phyloP scores from a whole-genome alignment of 331 rosid genomes.

The Quercus phellos region DNA sequence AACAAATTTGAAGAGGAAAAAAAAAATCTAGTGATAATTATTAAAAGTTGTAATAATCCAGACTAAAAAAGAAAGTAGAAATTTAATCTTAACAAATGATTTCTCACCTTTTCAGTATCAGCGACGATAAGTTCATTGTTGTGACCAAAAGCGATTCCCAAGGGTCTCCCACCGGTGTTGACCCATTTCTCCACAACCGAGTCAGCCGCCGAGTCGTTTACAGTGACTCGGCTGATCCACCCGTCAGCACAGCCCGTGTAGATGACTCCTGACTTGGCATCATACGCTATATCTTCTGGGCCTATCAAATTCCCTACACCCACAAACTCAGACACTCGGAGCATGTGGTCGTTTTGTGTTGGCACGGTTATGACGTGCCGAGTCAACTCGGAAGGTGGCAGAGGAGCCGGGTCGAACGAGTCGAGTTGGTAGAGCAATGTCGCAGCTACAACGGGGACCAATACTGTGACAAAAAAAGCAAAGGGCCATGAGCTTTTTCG shows the following conservation, averaged over 20 bases:
- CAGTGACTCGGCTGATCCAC: conserved; percentile 59
- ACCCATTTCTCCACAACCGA: conserved; percentile 51
- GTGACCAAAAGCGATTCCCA: conserved; percentile 39
- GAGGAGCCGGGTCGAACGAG: conserved; percentile 42
- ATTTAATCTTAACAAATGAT: no score
- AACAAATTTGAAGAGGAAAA: no score
- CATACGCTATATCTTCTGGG: conserved; percentile 53
- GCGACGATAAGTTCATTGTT: conserved; percentile 41
- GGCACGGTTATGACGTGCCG: conserved; percentile 12
- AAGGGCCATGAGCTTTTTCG: conserved; percentile 18
- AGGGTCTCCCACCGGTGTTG: conserved; percentile 72
- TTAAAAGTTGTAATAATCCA: no score
- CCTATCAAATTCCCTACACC: conserved; percentile 33
- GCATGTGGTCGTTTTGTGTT: conserved; percentile 26
- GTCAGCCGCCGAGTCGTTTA: conserved; percentile 40
- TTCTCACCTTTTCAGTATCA: conserved; percentile 20
- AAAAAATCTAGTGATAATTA: no score
- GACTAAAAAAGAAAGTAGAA: no score
- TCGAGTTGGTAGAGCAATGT: conserved; percentile 30
- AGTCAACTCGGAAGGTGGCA: conserved; percentile 34
- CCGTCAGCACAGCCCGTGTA: conserved; percentile 69
- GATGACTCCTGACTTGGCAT: conserved; percentile 33
- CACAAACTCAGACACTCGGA: conserved; percentile 34
- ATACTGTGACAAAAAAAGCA: not conserved
- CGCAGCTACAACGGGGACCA: conserved; percentile 22